phyloP scores from a whole-genome alignment of 2,329 filamentous ascomycete species.

The Magnaporthiopsis rhizophila region DNA sequence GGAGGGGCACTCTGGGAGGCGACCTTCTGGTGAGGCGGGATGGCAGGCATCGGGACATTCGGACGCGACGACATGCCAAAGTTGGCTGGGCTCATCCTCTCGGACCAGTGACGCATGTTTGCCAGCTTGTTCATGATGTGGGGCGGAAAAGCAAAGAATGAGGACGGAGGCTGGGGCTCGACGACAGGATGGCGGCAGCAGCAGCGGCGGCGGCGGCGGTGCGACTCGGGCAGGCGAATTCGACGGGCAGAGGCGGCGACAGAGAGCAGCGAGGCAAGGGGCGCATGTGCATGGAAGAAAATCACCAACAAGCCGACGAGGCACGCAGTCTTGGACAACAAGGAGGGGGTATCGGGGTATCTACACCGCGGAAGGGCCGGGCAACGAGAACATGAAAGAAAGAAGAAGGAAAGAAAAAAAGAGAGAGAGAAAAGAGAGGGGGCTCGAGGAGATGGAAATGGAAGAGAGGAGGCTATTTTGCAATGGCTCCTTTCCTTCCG shows the following conservation, averaged over 20 bases:
- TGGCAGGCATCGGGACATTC: conserved; percentile 45
- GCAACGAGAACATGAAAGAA: conserved; percentile 8
- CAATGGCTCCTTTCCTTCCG: conserved; percentile 20
- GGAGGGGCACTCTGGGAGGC: conserved; percentile 43
- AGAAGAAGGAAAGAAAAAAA: neutral
- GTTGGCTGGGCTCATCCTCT: conserved; percentile 56
- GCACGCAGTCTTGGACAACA: conserved; percentile 11
- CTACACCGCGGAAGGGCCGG: neutral
- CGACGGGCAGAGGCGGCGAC: conserved; percentile 5
- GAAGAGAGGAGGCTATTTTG: conserved; percentile 14
- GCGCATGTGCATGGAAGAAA: conserved; percentile 13
- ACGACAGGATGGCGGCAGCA: conserved; percentile 10
- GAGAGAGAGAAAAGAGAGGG: conserved; percentile 11
- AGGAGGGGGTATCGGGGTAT: conserved; percentile 14
- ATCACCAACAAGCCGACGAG: conserved; percentile 3
- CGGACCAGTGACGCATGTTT: conserved; percentile 63
- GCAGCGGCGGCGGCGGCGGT: conserved; percentile 2
- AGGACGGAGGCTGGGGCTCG: conserved; percentile 6
- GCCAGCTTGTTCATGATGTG: conserved; percentile 62
- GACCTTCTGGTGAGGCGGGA: conserved; percentile 52
- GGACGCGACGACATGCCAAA: conserved; percentile 55
- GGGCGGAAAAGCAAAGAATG: conserved; percentile 5
- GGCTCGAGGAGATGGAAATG: conserved; percentile 12
- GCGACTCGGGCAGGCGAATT: neutral
- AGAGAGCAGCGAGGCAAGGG: conserved; percentile 11